These are phyloP conservation scores for Penicillium occitanis DNA, from an alignment of 2,329 filamentous ascomycete genomes.

Conservation along the genomic window DNA sequence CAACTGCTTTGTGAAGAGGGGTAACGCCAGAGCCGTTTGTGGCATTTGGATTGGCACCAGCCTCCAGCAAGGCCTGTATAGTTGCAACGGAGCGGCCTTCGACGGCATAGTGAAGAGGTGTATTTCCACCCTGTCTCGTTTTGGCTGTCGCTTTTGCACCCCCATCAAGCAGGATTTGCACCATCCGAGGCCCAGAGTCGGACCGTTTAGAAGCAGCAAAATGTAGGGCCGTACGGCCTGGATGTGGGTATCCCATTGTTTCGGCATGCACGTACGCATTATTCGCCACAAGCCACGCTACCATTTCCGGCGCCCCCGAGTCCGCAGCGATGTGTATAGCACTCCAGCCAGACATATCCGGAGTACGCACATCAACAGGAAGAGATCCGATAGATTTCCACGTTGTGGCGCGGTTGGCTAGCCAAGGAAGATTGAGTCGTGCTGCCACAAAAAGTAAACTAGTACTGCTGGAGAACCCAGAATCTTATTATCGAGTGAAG, in stretches of 20 bases:
- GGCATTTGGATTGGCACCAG: constrained; percentile 5
- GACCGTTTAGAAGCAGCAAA: constrained; percentile 10
- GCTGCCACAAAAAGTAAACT: constrained; percentile 8
- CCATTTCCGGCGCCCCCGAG: constrained; percentile 4
- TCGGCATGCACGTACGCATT: constrained; percentile 9
- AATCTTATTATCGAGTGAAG: background rate
- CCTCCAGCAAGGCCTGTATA: background rate
- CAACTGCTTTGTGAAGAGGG: constrained; percentile 16
- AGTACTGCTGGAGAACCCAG: background rate
- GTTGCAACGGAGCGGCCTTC: constrained; percentile 8
- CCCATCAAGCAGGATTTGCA: constrained; percentile 4
- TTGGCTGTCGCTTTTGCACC: background rate
- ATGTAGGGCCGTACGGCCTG: constrained; percentile 8
- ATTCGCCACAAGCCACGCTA: constrained; percentile 8
- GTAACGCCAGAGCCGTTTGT: constrained; percentile 12
- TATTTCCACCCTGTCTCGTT: constrained; percentile 10
- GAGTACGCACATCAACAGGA: constrained; percentile 7
- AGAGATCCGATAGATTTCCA: constrained; percentile 4
- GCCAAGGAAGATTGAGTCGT: constrained; percentile 10
- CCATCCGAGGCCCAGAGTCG: background rate
- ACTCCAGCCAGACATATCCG: constrained; percentile 11
- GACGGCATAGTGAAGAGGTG: constrained; percentile 13
- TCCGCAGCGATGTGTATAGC: constrained; percentile 12
- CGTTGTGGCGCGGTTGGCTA: constrained; percentile 6
- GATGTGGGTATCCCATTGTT: constrained; percentile 6